Percentiles rank a stretch among this genome's conserved stretches.
Evolutionary conservation across 257 asterid genomes (phyloP).

Genomic region (Penstemon newberryi): DNA sequence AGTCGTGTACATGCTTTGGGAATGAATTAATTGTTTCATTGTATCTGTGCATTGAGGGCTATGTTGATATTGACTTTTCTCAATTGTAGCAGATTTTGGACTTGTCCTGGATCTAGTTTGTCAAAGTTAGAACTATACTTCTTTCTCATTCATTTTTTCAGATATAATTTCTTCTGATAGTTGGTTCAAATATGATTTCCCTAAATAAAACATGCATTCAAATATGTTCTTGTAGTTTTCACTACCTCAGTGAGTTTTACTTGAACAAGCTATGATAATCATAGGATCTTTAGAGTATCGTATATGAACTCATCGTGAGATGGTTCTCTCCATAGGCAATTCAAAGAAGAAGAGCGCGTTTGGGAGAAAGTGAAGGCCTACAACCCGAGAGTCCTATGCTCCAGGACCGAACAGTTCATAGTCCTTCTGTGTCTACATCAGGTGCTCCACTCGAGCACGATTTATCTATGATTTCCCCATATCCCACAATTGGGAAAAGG

Average conservation of each 20-base stretch:
- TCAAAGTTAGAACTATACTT: too few relatives aligned
- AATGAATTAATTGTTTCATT: too few relatives aligned
- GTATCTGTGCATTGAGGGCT: neutral
- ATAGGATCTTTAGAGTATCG: neutral
- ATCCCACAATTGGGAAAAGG: slow-evolving; percentile 35
- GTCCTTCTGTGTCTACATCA: slow-evolving; percentile 44
- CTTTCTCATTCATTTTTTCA: too few relatives aligned
- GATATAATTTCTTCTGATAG: too few relatives aligned
- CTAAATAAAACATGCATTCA: too few relatives aligned
- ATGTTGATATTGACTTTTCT: neutral
- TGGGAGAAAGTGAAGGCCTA: slow-evolving; percentile 55
- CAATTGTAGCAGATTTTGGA: neutral
- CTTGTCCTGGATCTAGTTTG: neutral
- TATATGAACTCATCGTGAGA: slow-evolving; percentile 15
- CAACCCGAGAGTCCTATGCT: slow-evolving; percentile 49
- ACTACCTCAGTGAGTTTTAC: neutral
- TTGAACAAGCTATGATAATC: slow-evolving; percentile 2
- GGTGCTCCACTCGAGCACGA: slow-evolving; percentile 67
- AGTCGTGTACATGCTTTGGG: too few relatives aligned
- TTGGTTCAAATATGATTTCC: too few relatives aligned
- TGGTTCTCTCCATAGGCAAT: slow-evolving; percentile 46
- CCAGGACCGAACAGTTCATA: slow-evolving; percentile 44
- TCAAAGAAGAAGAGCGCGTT: slow-evolving; percentile 55
- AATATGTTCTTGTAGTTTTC: neutral
- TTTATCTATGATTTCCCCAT: slow-evolving; percentile 42